phyloP scores from a whole-genome alignment of 345 rosid species.

The Rhodomyrtus tomentosa region DNA sequence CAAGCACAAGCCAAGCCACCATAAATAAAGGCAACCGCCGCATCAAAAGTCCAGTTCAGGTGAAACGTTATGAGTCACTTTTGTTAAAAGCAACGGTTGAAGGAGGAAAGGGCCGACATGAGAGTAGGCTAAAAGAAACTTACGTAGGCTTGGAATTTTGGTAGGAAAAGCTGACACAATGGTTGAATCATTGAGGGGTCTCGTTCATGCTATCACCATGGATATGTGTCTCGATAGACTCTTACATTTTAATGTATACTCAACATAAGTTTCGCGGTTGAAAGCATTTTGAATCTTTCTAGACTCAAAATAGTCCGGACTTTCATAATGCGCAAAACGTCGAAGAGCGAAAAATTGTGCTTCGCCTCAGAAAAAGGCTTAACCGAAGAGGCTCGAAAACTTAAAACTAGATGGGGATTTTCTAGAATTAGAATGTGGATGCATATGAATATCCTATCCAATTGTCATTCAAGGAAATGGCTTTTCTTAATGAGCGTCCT shows the following conservation, averaged over 20 bases:
- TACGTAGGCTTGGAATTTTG: background rate
- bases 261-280: background rate
- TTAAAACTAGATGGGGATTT: background rate
- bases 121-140: background rate
- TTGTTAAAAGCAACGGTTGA: too few relatives aligned
- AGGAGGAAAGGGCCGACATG: background rate
- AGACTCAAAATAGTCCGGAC: background rate
- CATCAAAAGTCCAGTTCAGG: too few relatives aligned
- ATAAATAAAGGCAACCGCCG: background rate
- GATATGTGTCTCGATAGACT: background rate
- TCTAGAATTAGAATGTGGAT: background rate
- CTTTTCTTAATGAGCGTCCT: background rate
- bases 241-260: background rate
- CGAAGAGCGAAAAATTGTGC: background rate
- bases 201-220: too few relatives aligned
- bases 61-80: too few relatives aligned
- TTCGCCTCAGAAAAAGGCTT: background rate
- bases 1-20: background rate
- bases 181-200: too few relatives aligned
- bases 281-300: background rate
- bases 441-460: background rate
- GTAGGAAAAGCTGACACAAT: too few relatives aligned
- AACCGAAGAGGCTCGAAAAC: background rate
- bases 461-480: background rate
- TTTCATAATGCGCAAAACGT: background rate